These are phyloP conservation scores for Pleurostoma richardsiae DNA, from an alignment of 2,329 filamentous ascomycete genomes.

Conservation along the genomic window DNA sequence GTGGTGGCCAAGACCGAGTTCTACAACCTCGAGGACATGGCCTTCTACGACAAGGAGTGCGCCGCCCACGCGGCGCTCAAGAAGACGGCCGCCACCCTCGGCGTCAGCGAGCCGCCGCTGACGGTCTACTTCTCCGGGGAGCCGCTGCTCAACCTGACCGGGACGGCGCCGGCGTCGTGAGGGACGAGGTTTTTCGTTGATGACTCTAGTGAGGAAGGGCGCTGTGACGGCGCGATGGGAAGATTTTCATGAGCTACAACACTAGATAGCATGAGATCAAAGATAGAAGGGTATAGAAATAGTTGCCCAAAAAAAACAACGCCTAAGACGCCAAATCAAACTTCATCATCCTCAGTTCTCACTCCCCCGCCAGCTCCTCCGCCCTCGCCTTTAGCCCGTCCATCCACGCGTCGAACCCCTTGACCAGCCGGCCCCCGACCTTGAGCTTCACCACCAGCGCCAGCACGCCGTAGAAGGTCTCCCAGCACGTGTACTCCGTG, in stretches of 20 bases:
- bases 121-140: constrained; percentile 32
- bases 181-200: too few relatives aligned
- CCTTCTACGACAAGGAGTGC: constrained; percentile 59
- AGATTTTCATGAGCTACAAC: too few relatives aligned
- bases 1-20: constrained; percentile 60
- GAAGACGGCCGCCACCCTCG: constrained; percentile 22
- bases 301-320: too few relatives aligned
- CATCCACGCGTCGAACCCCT: constrained; percentile 30
- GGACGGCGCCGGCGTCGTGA: neutral
- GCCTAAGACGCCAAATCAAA: neutral
- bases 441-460: constrained; percentile 24
- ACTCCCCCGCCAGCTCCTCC: constrained; percentile 10
- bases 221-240: too few relatives aligned
- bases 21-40: constrained; percentile 60
- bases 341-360: neutral
- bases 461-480: constrained; percentile 38
- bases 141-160: constrained; percentile 4
- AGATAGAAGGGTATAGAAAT: too few relatives aligned
- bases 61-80: constrained; percentile 37
- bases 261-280: too few relatives aligned
- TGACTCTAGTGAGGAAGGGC: too few relatives aligned
- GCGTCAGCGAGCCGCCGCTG: constrained; percentile 25
- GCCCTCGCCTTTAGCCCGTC: constrained; percentile 28
- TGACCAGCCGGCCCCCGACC: constrained; percentile 23
- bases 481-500: constrained; percentile 35